Base-by-base conservation (phyloP, 352 stramenopile species). In the Globisporangium perplexum region DNA sequence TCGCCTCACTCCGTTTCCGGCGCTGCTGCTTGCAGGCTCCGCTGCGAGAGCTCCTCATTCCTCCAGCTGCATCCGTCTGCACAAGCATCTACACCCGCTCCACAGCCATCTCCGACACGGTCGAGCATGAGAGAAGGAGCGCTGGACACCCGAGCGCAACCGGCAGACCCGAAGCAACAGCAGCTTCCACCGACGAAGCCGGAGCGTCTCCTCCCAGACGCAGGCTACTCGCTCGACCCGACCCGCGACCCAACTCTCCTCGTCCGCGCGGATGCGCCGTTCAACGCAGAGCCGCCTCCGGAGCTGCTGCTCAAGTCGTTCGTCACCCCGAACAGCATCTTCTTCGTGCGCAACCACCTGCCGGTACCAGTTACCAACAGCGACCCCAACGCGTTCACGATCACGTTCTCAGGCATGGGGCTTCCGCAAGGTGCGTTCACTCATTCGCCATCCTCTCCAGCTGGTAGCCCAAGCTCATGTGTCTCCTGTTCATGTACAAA, bases 321-420 rank as follows among this genome's bases (percentile, higher is more conserved):
- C 65, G 86, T 98, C 55, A 99, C 97, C 11, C 96, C 96, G 7
- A 96, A 93, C 56, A 86, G 97, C 8, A 68, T 99, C n/a, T 99
- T 98, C 75, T 99, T 98, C 64, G 96, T 98, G 62, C 77, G 97
- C 8, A 97, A 99, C 77, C 97, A 99, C 70, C 83, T 99, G 57
- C 96, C 97, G 1, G 97, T 99, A 3, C 97, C 97, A 0, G 65
- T 96, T 8, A 66, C 94, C 24, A n/a, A n/a, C n/a, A 68, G 91
- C 22, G 55, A 56, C 36, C 47, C 62, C 8, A 67, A 86, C 8
- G 66, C 65, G 6, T 91, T 77, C 60, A 71, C 61, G 4, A 55
- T 96, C 38, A 86, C 86, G 50, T 72, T 96, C 49, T 59, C 69
- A 1, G 84, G 83, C 24, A 43, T 88, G 7, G 83, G 83, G 1